Base-by-base conservation (phyloP, 495 filamentous ascomycete species). In the Ramalina intermedia region DNA sequence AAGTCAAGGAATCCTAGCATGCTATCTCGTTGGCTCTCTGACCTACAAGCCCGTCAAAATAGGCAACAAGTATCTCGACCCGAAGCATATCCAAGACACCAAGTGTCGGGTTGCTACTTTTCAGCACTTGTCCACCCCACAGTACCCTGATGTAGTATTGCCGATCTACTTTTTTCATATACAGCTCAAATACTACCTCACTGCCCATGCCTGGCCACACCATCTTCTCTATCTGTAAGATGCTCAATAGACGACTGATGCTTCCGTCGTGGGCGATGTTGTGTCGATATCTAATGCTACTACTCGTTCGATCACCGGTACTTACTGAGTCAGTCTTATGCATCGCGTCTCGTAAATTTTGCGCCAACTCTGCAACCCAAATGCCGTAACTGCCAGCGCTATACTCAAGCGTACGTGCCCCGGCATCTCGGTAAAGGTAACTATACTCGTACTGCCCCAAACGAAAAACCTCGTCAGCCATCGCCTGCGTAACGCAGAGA, bases 201-300 rank as follows among this genome's bases (percentile, higher is more conserved):
- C 69, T 64, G 1, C 82, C 82, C 78, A 85, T 82, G 0, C 82
- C 82, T 0, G 80, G 81, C 82, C 82, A 86, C 4, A 83, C 74
- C 80, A 85, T 85, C 37, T 62, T 55, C 36, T 81, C 74, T 4
- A 79, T 55, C 57, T 85, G 81, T 49, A 86, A 58, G n/a, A 83
- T 69, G 4, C 69, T 66, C 23, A 86, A 57, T n/a, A 86, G 51
- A 4, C 69, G 61, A 7, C 74, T 74, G 11, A 86, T 55, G 17
- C 73, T 79, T 11, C 82, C 82, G 53, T 85, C 82, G 54, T 87
- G 81, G 16, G 78, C 81, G 46, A 87, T 62, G 48, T 84, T 82
- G 57, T 86, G 80, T 41, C 71, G 58, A 56, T 81, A 85, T 29
- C 69, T 66, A 6, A 60, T 47, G 2, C 35, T 37, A 36, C 26